phyloP scores from a whole-genome alignment of 768 basidiomycete genomes.

The Cyclocybe aegerita region DNA sequence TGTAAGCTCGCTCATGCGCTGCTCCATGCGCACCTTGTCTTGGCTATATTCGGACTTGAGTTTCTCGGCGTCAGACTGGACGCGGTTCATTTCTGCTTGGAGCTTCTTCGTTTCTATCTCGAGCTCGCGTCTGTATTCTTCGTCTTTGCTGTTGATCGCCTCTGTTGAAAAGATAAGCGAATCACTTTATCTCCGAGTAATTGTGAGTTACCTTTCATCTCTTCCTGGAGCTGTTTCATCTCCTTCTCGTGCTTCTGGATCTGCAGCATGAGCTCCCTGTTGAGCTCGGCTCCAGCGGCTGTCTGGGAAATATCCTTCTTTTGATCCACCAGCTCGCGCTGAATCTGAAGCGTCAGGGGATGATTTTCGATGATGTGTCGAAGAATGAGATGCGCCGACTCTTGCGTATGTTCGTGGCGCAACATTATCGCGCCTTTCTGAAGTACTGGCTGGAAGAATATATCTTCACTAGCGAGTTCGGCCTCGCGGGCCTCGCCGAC shows the following conservation, averaged over 20 bases:
- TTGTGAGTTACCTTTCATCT: slow-evolving; percentile 35
- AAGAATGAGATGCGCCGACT: slow-evolving; percentile 40
- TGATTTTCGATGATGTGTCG: slow-evolving; percentile 37
- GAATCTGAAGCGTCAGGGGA: slow-evolving; percentile 49
- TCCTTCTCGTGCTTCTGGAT: slow-evolving; percentile 43
- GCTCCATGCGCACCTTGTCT: slow-evolving; percentile 30
- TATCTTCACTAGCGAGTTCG: slow-evolving; percentile 36
- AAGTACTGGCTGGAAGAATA: slow-evolving; percentile 52
- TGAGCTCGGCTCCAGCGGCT: slow-evolving; percentile 50
- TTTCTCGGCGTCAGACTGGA: slow-evolving; percentile 38
- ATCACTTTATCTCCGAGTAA: background rate
- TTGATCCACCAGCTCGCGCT: slow-evolving; percentile 53
- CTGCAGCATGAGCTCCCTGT: slow-evolving; percentile 46
- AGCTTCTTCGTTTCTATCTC: slow-evolving; percentile 42
- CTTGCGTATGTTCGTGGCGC: slow-evolving; percentile 36
- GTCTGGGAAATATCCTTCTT: slow-evolving; percentile 48
- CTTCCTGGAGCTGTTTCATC: slow-evolving; percentile 39
- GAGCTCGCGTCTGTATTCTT: slow-evolving; percentile 44
- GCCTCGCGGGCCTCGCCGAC: slow-evolving; percentile 39
- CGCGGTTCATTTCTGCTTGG: slow-evolving; percentile 41
- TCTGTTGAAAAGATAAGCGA: slow-evolving; percentile 11
- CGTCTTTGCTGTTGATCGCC: slow-evolving; percentile 43
- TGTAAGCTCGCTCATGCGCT: slow-evolving; percentile 21
- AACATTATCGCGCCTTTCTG: slow-evolving; percentile 43
- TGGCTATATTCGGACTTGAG: slow-evolving; percentile 37